Base-by-base conservation (phyloP, 257 asterid species). In the Salvia miltiorrhiza region DNA sequence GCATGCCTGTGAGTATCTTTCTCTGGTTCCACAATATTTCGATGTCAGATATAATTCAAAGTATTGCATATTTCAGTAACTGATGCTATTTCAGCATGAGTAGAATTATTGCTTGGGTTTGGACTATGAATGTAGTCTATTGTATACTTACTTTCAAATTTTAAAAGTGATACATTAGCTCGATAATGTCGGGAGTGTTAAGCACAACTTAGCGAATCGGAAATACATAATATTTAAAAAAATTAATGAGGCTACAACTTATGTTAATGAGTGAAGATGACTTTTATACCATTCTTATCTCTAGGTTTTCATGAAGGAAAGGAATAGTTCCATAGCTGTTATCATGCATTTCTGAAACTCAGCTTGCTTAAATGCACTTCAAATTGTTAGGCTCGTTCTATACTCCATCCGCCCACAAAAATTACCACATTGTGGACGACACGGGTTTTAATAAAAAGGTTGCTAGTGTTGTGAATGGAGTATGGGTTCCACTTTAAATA, bases 1-100 rank as follows among this genome's bases (percentile, higher is more conserved):
- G 78, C 91, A 83, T 65, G 88, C 99, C 39, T 81, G 99, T 93
- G 77, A 81, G 97, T 82, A 24, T 52, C 55, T 37, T 74, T 54
- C 57, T 70, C 60, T 75, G 17, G 65, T 58, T 78, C 67, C 72
- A 16, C 65, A 55, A 14, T 60, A 30, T 71, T 40, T 40, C 68
- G 43, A 62, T 77, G 61, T 39, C 23, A 69, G 13, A 9, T 8
- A 17, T 19, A 35, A 19, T 17, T 3, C 14, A 4, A 3, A 30
- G 21, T 17, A 9, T 61, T 23, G 20, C 44, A 14, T 54, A 44
- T 44, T 43, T 7, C 12, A 35, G 63, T 12, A 47, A 35, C 24
- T 32, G 28, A 7, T 58, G 74, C 55, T 30, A 50, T 69, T 21
- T 20, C 65, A 60, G 52, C 41, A 23, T 49, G 65, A 73, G 21